phyloP scores from a whole-genome alignment of 257 asterid species.

The Jaltomata sinuosa region DNA sequence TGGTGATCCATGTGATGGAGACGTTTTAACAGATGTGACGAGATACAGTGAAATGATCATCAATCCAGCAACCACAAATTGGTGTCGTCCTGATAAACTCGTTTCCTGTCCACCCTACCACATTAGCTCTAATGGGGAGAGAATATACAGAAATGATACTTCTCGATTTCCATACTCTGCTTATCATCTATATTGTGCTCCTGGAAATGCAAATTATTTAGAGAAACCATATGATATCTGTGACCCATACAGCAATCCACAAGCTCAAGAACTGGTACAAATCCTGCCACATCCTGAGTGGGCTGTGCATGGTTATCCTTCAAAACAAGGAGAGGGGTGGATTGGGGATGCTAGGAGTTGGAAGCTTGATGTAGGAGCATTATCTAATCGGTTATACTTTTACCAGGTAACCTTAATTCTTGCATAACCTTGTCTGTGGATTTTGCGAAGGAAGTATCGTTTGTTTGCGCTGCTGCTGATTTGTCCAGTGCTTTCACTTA shows the following conservation, averaged over 20 bases:
- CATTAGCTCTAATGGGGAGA: slow-evolving; percentile 44
- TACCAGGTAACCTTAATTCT: slow-evolving; percentile 45
- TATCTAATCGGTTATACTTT: slow-evolving; percentile 68
- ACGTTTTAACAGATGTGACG: slow-evolving; percentile 67
- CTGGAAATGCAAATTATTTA: slow-evolving; percentile 58
- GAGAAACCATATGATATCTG: slow-evolving; percentile 72
- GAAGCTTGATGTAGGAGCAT: slow-evolving; percentile 68
- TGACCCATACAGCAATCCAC: slow-evolving; percentile 89
- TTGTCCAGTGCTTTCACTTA: neutral
- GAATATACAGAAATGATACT: slow-evolving; percentile 46
- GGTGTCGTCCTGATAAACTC: slow-evolving; percentile 68
- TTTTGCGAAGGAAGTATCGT: neutral
- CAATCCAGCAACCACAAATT: slow-evolving; percentile 68
- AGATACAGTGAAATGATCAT: slow-evolving; percentile 85
- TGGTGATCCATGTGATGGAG: slow-evolving; percentile 72
- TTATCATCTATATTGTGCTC: slow-evolving; percentile 82
- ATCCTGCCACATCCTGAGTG: slow-evolving; percentile 88
- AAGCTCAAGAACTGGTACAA: slow-evolving; percentile 81
- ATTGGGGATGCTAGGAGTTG: slow-evolving; percentile 65
- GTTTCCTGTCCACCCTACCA: slow-evolving; percentile 81
- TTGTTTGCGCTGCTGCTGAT: neutral
- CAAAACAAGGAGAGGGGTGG: slow-evolving; percentile 75
- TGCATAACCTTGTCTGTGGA: neutral
- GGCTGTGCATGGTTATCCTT: slow-evolving; percentile 78
- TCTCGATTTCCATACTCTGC: slow-evolving; percentile 71